Evolutionary conservation across 148 eudicot genomes (phyloP).

Genomic region (Bassia scoparia): DNA sequence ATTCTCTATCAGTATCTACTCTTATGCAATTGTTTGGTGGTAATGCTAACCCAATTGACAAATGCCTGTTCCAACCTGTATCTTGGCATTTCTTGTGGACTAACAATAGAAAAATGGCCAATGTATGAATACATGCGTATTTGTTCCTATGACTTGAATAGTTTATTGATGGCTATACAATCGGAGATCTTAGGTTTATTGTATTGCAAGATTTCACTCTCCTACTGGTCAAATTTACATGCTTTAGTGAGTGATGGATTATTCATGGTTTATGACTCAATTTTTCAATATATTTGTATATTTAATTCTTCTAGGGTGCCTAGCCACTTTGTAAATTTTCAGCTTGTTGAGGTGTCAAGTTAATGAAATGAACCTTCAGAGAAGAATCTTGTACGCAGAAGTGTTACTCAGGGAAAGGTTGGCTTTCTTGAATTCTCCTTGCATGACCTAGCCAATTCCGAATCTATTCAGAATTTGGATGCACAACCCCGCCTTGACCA

Average conservation of each 20-base stretch:
- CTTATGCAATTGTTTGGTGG: slow-evolving; percentile 31
- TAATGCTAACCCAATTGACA: neutral
- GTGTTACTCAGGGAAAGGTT: slow-evolving; percentile 94
- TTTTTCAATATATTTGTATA: neutral
- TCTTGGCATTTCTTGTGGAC: neutral
- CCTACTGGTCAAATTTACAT: no score
- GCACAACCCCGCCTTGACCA: slow-evolving; percentile 67
- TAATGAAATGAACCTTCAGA: slow-evolving; percentile 95
- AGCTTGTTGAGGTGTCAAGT: slow-evolving; percentile 98
- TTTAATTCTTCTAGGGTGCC: neutral
- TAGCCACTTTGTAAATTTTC: slow-evolving; percentile 14
- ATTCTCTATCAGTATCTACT: neutral
- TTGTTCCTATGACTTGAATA: neutral
- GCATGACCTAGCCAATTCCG: slow-evolving; percentile 93
- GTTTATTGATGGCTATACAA: no score
- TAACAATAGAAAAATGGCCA: neutral
- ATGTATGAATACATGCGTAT: neutral
- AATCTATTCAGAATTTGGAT: slow-evolving; percentile 81
- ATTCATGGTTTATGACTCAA: no score
- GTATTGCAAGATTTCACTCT: no score
- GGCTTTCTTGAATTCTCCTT: slow-evolving; percentile 94
- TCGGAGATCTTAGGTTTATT: no score
- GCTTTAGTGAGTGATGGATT: no score
- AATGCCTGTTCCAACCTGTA: neutral
- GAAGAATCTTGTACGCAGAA: slow-evolving; percentile 89